Conservation (phyloP, 495 filamentous ascomycete species). For the Hypomontagnella submonticulosa region DNA sequence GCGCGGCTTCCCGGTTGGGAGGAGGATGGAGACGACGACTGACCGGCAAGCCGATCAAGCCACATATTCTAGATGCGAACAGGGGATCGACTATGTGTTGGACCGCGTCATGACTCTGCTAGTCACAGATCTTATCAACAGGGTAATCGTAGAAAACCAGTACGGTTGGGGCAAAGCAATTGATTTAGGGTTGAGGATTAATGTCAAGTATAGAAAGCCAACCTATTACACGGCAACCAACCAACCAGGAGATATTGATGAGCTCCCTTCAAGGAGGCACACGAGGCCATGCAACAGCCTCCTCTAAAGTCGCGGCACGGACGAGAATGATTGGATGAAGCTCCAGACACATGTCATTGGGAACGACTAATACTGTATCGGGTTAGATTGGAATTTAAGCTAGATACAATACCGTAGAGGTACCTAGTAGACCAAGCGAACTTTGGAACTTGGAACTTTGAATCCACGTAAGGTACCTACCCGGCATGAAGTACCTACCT, state of each 20-base stretch:
- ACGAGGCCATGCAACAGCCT: slow-evolving; percentile 44
- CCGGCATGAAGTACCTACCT: too few relatives aligned
- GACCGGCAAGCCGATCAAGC: slow-evolving; percentile 85
- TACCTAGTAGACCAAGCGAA: not conserved
- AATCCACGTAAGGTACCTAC: too few relatives aligned
- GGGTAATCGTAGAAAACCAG: slow-evolving; percentile 2
- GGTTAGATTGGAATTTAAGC: slow-evolving; percentile 28
- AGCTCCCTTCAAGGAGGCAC: slow-evolving; percentile 15
- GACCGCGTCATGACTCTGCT: slow-evolving; percentile 34
- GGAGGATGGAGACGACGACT: slow-evolving; percentile 69
- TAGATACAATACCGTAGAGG: not conserved
- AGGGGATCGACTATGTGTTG: slow-evolving; percentile 26
- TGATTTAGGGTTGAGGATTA: not conserved
- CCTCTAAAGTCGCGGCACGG: slow-evolving; percentile 14
- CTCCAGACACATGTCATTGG: slow-evolving; percentile 38
- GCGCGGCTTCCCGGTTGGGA: slow-evolving; percentile 68
- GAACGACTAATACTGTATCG: slow-evolving; percentile 15
- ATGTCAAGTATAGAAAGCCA: not conserved
- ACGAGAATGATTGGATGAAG: slow-evolving; percentile 33
- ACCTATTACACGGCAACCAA: slow-evolving; percentile 14
- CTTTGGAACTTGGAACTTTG: too few relatives aligned
- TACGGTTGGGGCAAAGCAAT: not conserved
- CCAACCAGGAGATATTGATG: slow-evolving; percentile 6
- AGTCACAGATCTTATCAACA: slow-evolving; percentile 12
- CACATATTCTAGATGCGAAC: slow-evolving; percentile 69